These are phyloP conservation scores for Lentinula aciculospora DNA, from an alignment of 768 basidiomycete genomes.

Conservation along the genomic window DNA sequence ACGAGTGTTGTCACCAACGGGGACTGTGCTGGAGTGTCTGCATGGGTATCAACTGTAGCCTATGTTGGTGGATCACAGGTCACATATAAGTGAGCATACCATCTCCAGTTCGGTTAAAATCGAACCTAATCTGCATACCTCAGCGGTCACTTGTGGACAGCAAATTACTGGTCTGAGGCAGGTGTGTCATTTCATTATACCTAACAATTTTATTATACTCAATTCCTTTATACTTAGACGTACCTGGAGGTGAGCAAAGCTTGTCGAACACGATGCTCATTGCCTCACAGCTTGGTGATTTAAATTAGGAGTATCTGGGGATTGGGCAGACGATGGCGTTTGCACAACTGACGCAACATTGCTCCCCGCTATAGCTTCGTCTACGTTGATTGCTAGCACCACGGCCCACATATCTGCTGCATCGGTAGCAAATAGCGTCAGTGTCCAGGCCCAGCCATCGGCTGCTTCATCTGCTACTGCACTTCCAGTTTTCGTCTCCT, in stretches of 20 bases:
- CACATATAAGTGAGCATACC: conserved; percentile 29
- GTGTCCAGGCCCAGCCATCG: background rate
- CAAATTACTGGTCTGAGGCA: conserved; percentile 40
- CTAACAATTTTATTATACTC: background rate
- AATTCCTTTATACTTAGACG: conserved; percentile 12
- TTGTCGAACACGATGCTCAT: background rate
- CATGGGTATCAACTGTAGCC: conserved; percentile 31
- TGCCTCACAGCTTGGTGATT: background rate
- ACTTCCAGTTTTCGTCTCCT: background rate
- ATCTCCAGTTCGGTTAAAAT: background rate
- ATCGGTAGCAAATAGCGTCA: background rate
- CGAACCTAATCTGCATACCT: background rate
- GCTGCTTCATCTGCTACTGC: background rate
- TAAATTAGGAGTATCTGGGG: conserved; percentile 25
- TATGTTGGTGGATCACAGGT: conserved; percentile 37
- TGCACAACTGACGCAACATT: conserved; percentile 14
- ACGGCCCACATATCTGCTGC: background rate
- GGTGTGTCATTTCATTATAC: conserved; percentile 17
- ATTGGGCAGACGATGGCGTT: conserved; percentile 28
- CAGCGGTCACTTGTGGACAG: conserved; percentile 46
- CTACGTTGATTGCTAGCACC: background rate
- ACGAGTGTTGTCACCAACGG: conserved; percentile 16
- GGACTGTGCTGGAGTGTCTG: conserved; percentile 33
- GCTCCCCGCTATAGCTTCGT: background rate
- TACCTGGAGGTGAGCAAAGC: conserved; percentile 22